A percentile compares a stretch with the other conserved stretches of the same genome.
phyloP scores from a whole-genome alignment of 139 green algal species.

The Closterium sp. region DNA sequence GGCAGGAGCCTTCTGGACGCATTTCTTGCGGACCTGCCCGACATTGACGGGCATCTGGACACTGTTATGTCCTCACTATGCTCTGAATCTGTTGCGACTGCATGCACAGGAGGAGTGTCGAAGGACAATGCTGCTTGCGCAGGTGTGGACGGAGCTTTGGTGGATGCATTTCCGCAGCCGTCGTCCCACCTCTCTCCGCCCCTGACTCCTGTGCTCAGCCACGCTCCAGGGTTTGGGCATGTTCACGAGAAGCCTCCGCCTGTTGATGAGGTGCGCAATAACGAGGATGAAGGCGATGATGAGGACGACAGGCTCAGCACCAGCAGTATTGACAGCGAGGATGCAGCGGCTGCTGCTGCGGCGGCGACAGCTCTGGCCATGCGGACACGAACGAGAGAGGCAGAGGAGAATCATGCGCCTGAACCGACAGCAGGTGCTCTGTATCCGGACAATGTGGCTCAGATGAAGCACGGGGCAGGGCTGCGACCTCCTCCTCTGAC shows the following conservation, averaged over 20 bases:
- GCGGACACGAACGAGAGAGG: background rate
- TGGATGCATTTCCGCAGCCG: too few relatives aligned
- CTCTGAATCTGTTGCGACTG: background rate
- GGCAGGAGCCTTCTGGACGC: background rate
- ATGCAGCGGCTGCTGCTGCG: background rate
- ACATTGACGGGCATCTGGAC: background rate
- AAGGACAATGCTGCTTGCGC: too few relatives aligned
- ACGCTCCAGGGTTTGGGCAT: background rate
- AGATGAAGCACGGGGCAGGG: background rate
- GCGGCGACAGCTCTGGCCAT: background rate
- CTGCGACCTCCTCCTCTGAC: background rate
- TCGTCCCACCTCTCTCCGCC: background rate
- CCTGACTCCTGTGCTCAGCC: background rate
- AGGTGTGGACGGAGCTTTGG: too few relatives aligned
- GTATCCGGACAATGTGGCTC: background rate
- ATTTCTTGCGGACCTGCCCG: background rate
- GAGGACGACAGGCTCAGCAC: background rate
- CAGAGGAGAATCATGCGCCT: background rate
- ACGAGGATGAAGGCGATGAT: background rate
- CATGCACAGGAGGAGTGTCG: too few relatives aligned
- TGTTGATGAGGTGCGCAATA: background rate
- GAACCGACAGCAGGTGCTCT: too few relatives aligned
- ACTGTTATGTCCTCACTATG: background rate
- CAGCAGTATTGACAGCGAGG: background rate
- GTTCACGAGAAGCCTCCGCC: background rate